Base-by-base conservation (phyloP, 2,329 filamentous ascomycete species). In the Fusarium sp. region DNA sequence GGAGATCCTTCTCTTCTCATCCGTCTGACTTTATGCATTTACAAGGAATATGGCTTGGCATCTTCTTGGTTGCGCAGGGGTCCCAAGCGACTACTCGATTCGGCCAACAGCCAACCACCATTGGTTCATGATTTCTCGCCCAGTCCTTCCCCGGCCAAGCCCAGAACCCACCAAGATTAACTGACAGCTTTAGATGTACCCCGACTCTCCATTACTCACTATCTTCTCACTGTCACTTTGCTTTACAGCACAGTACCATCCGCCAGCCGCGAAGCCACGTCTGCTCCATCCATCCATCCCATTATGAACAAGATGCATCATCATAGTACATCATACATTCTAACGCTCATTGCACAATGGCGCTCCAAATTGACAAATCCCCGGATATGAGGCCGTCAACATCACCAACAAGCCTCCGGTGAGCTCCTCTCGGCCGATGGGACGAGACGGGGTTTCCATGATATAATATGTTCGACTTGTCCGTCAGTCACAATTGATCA, bases 31-130 rank as follows among this genome's bases (percentile, higher is more conserved):
- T 60, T 65, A 59, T 67, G 61, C 56, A 66, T 29, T 36, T 59
- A 67, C 31, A 47, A 57, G 59, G 58, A n/a, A 39, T 29, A n/a
- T 37, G 21, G 49, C 21, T 47, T 45, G 36, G 54, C 54, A 48
- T 27, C 41, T 40, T 57, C 37, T 23, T 51, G 64, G 63, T 39
- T 47, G 29, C 41, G 56, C 71, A 73, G 52, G 71, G 71, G 52
- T 71, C 53, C 42, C 57, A 62, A 63, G 59, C 55, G 59, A 74
- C 72, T 74, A 73, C 72, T 74, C 70, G 67, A 74, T 74, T 74
- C 41, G 72, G 72, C 58, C 60, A 58, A 37, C 61, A 63, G 56
- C 60, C 46, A 52, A 59, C 53, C 67, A 56, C 61, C 60, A 73
- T 74, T 74, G 72, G 72, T 55, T 56, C 58, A 61, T 53, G 23